These are phyloP conservation scores for Quercus lobata DNA, from an alignment of 331 rosid species.

Conservation along the genomic window DNA sequence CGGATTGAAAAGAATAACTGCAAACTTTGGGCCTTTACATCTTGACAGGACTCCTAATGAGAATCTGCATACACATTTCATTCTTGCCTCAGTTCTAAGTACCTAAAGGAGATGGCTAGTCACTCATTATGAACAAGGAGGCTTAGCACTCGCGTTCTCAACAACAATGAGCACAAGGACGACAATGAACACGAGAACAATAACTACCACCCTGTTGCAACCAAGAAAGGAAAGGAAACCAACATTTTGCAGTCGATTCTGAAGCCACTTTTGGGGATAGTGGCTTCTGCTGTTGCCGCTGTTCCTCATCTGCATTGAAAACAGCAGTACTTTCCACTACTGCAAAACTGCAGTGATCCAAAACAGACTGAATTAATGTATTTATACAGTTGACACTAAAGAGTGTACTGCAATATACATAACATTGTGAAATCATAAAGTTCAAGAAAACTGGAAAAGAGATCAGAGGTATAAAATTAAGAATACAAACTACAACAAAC, in stretches of 20 bases:
- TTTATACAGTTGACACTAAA: not conserved
- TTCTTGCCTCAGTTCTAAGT: constrained; percentile 10
- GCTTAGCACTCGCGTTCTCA: constrained; percentile 27
- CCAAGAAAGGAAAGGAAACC: constrained; percentile 34
- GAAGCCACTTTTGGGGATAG: constrained; percentile 1
- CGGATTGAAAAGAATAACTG: not conserved
- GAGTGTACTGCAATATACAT: not conserved
- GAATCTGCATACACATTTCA: constrained; percentile 3
- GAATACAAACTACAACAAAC: not conserved
- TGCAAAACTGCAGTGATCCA: constrained; percentile 44
- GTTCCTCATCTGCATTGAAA: constrained; percentile 13
- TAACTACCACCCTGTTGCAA: too few species aligned
- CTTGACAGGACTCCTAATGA: not conserved
- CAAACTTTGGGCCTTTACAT: not conserved
- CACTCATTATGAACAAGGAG: constrained; percentile 4
- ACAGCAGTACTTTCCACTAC: constrained; percentile 24
- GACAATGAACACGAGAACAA: not conserved
- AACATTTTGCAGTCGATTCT: constrained; percentile 18
- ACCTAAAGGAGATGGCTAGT: constrained; percentile 11
- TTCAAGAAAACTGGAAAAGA: not conserved
- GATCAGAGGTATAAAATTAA: not conserved
- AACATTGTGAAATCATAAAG: not conserved
- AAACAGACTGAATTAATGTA: constrained; percentile 15
- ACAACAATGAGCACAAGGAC: constrained; percentile 7
- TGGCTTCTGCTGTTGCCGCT: constrained; percentile 8